These are phyloP conservation scores for Cercospora sp. DNA, from an alignment of 2,329 filamentous ascomycete genomes.

Conservation along the genomic window DNA sequence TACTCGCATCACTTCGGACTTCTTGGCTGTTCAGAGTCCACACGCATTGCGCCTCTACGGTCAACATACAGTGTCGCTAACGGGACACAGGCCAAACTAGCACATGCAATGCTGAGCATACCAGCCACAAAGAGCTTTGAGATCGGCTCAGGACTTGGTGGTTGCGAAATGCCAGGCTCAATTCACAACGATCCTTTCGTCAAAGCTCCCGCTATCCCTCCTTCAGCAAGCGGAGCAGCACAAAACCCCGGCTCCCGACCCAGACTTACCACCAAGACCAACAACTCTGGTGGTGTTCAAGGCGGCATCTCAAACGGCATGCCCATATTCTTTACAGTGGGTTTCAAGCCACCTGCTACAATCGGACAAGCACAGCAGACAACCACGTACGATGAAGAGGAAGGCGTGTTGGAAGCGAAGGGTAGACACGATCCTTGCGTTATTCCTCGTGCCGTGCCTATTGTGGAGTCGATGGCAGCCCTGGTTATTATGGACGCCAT, in stretches of 20 bases:
- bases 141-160: conserved; percentile 87
- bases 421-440: conserved; percentile 93
- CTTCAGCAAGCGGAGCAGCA: conserved; percentile 41
- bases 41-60: too few relatives aligned
- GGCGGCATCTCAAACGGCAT: conserved; percentile 94
- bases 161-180: conserved; percentile 83
- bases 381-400: conserved; percentile 71
- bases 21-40: too few relatives aligned
- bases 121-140: conserved; percentile 96
- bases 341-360: conserved; percentile 92
- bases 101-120: conserved; percentile 92
- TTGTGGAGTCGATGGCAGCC: conserved; percentile 89
- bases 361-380: conserved; percentile 88
- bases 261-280: conserved; percentile 80
- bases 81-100: conserved; percentile 63
- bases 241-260: conserved; percentile 49
- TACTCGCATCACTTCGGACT: not conserved
- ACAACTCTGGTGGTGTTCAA: conserved; percentile 93
- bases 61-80: not conserved
- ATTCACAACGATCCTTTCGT: conserved; percentile 89
- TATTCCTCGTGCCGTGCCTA: conserved; percentile 79
- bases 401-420: conserved; percentile 84
- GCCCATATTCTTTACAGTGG: conserved; percentile 90
- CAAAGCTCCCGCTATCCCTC: conserved; percentile 53
- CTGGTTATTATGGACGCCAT: conserved; percentile 84